Evolutionary conservation across 805 yeast genomes (phyloP), one percentile per base, ranked within the genome.

Genomic region (Starmera pachycereana): DNA sequence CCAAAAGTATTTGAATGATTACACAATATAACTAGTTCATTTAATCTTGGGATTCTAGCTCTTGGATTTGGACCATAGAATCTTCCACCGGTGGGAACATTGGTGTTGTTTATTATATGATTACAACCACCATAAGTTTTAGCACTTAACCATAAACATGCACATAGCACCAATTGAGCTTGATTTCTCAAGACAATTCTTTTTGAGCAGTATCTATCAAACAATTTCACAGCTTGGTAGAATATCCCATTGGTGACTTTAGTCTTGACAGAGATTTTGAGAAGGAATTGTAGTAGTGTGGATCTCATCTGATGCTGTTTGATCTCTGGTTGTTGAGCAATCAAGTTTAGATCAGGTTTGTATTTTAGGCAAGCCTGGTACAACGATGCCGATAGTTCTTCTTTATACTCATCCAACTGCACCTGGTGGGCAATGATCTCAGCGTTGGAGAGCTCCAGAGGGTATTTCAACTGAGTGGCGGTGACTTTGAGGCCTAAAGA

Each of bases 131-230:
- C 86, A 52, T 74, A 74, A n/a, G 79, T 70, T 58, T 90, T 90
- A 22, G 96, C 80, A 3, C 96, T 86, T 29, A 90, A 72, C 97
- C 97, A 90, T 30, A 90, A 65, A 44, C 96, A 86, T 5, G 96
- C 86, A 44, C 95, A 83, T 29, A 94, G 87, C 10, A 90, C 90
- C 40, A 90, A 69, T 60, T 89, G 96, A 45, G 86, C 79, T 61
- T 89, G 97, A 42, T 84, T 89, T 48, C 80, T 75, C 46, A 83
- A 71, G 1, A 89, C 92, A 8, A 88, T 77, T 50, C 97, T 71
- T 51, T 80, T 82, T 39, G 95, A 82, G 57, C 95, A 84, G 63
- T 90, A 90, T 45, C 97, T 74, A 59, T 90, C 98, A 45, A 90
- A 83, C 39, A 89, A 69, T 50, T 81, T 78, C 32, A 81, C 76